Evolutionary conservation across 108 stramenopile genomes (phyloP).

Genomic region (Cyclotella atomus): DNA sequence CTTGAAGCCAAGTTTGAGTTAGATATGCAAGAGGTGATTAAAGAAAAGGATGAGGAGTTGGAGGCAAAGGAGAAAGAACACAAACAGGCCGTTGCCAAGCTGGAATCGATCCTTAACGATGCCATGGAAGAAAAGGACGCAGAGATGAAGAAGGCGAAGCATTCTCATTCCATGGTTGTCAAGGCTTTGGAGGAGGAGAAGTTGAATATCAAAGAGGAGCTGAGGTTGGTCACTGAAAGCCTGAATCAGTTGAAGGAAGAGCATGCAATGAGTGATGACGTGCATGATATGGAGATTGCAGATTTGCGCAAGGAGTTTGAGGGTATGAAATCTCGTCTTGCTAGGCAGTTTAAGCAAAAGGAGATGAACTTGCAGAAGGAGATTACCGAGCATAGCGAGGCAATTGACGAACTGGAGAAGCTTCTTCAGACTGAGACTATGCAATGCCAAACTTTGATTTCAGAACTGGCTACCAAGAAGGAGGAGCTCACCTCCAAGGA

Average conservation of each 20-base stretch:
- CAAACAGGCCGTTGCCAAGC: neutral
- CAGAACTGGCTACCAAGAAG: slow-evolving; percentile 8
- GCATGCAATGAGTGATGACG: neutral
- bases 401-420: slow-evolving; percentile 6
- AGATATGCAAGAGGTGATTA: slow-evolving; percentile 13
- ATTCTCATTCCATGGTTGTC: neutral
- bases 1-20: slow-evolving; percentile 20
- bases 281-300: neutral
- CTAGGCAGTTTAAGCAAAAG: neutral
- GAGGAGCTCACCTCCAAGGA: slow-evolving; percentile 5
- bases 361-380: neutral
- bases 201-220: neutral
- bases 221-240: neutral
- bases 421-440: neutral
- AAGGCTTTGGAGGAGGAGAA: neutral
- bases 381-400: neutral
- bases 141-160: neutral
- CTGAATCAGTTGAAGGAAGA: slow-evolving; percentile 14
- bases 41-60: slow-evolving; percentile 22
- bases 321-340: neutral
- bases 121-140: slow-evolving; percentile 1
- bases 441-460: neutral
- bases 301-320: neutral
- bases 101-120: neutral
- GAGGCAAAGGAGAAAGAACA: slow-evolving; percentile 3